Percentiles rank a stretch among this genome's conserved stretches.
These are phyloP conservation scores for Solanum ossicruentum DNA, from an alignment of 257 asterid genomes.

Conservation along the genomic window DNA sequence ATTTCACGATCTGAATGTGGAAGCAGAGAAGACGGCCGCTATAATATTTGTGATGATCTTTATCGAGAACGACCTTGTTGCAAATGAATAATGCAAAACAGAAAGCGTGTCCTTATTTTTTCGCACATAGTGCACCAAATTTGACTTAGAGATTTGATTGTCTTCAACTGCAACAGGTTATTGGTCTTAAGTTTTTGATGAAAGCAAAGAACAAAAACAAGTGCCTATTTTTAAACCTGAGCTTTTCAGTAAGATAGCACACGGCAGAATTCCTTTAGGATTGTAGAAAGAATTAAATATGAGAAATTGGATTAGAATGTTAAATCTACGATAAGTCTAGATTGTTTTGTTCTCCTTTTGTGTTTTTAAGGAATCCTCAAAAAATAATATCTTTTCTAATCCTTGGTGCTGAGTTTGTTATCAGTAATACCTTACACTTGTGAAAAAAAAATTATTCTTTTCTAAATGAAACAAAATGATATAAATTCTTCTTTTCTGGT, in stretches of 20 bases:
- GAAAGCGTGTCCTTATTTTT: not conserved
- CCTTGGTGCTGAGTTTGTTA: no score
- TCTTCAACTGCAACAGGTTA: not conserved
- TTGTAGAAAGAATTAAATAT: not conserved
- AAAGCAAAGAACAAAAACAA: not conserved
- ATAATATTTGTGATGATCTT: not conserved
- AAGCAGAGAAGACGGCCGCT: not conserved
- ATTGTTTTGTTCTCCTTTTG: not conserved
- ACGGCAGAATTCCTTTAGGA: not conserved
- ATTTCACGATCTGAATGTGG: not conserved
- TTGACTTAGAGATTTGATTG: not conserved
- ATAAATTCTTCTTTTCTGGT: not conserved
- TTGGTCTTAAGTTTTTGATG: not conserved
- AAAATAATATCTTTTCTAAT: not conserved
- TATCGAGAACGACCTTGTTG: not conserved
- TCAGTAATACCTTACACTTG: no score
- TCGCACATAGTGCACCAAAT: not conserved
- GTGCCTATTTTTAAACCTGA: not conserved
- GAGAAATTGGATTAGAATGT: not conserved
- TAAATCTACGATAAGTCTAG: not conserved
- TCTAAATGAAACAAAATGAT: not conserved
- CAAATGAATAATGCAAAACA: not conserved
- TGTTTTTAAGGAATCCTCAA: not conserved
- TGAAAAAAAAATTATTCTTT: not conserved
- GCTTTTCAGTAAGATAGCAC: not conserved